Evolutionary conservation across 2,329 filamentous ascomycete species (phyloP), one percentile per base, ranked within the genome.

Genomic region (Scorias spongiosa): DNA sequence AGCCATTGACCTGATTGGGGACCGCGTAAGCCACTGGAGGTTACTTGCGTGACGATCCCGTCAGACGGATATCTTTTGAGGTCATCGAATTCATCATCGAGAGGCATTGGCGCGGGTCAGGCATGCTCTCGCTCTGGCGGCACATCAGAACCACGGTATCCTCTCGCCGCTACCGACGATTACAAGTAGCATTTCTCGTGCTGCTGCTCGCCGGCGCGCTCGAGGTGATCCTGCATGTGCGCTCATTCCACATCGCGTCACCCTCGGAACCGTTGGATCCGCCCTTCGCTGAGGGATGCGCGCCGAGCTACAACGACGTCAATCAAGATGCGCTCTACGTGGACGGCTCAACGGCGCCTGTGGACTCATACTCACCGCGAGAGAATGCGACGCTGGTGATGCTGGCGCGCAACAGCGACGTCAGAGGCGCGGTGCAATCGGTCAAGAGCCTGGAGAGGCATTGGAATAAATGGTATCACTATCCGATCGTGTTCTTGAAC

Each of bases 401-500:
- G 66, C 56, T 70, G 44, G 66, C 65, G 42, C 66, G 66, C 32
- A 70, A 70, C 50, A 52, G 54, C 17, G 67, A 70, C 51, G 60
- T 66, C 9, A 50, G 58, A 20, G 57, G 59, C 47, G 66, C 65
- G 1, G 60, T 63, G 43, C 57, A 58, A 42, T 64, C 65, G 2
- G 54, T 70, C n/a, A 48, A 52, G 12, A 65, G 59, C 28, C 58
- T 70, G 41, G 66, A 70, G 53, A 50, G 52, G 17, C 63, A 66
- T 44, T 70, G 68, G 56, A 70, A 70, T 57, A 57, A 59, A 43
- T 67, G 65, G 62, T 70, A 65, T 54, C 59, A 66, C 45, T 70
- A 70, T 49, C 67, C 67, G 3, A 61, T 66, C 46, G 52, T 70
- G 29, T 70, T 70, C 48, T 57, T 70, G 44, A 70, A 70, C 53